phyloP scores from a whole-genome alignment of 306 rosid genomes.

The Astragalus membranaceus region DNA sequence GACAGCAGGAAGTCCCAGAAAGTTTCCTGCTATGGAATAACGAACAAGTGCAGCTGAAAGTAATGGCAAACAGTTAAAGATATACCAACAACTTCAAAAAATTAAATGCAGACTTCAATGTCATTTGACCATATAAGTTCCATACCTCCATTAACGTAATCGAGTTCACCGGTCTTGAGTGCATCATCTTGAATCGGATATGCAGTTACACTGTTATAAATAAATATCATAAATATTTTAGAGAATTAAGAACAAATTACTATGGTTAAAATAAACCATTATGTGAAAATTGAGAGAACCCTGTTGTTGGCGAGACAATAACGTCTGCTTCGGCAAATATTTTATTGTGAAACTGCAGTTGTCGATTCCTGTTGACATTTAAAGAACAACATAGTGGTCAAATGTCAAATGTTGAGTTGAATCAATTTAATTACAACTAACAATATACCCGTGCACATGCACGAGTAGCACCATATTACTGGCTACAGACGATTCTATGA shows the following conservation, averaged over 20 bases:
- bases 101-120: neutral
- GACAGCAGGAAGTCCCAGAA: slow-evolving; percentile 87
- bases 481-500: too few species aligned
- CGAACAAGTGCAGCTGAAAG: slow-evolving; percentile 85
- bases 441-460: too few species aligned
- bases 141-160: slow-evolving; percentile 90
- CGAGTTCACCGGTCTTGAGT: slow-evolving; percentile 83
- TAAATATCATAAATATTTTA: slow-evolving; percentile 5
- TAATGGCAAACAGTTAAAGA: neutral
- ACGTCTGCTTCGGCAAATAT: slow-evolving; percentile 73
- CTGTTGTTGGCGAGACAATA: slow-evolving; percentile 87
- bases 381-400: neutral
- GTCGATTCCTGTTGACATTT: slow-evolving; percentile 65
- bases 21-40: slow-evolving; percentile 83
- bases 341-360: slow-evolving; percentile 65
- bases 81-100: neutral
- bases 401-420: too few species aligned
- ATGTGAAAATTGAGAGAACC: slow-evolving; percentile 38
- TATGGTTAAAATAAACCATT: neutral
- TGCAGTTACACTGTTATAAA: slow-evolving; percentile 70
- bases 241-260: neutral
- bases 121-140: neutral
- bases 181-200: slow-evolving; percentile 80
- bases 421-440: too few species aligned
- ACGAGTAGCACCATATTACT: too few species aligned